Evolutionary conservation across 1,139 yeast species (phyloP).

Genomic region (Yamadazyma atmosphaerica): DNA sequence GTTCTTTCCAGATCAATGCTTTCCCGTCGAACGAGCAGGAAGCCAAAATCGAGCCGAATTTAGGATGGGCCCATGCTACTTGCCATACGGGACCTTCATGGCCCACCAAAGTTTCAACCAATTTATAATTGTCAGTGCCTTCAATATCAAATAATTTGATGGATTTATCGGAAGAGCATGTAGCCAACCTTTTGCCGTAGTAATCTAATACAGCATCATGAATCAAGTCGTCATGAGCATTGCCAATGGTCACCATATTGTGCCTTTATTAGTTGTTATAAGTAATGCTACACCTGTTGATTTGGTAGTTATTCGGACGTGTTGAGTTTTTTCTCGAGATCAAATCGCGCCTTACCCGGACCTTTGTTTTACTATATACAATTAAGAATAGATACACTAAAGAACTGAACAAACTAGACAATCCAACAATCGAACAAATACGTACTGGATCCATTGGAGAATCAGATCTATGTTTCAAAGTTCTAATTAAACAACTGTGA

Average conservation of each 20-base stretch:
- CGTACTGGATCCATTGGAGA: too few relatives aligned
- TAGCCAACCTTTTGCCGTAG: conserved; percentile 92
- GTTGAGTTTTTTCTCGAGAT: conserved; percentile 5
- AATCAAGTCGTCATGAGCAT: conserved; percentile 85
- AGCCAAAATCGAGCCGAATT: conserved; percentile 92
- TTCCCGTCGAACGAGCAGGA: conserved; percentile 95
- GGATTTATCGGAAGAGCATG: conserved; percentile 93
- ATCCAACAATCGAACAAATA: too few relatives aligned
- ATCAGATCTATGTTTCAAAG: too few relatives aligned
- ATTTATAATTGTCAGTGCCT: conserved; percentile 71
- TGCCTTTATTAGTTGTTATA: conserved; percentile 1
- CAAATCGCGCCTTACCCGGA: conserved; percentile 3
- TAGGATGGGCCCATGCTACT: conserved; percentile 98
- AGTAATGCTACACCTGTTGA: background rate
- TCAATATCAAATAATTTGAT: conserved; percentile 91
- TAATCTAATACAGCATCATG: conserved; percentile 97
- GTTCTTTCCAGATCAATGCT: conserved; percentile 91
- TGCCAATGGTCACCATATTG: conserved; percentile 68
- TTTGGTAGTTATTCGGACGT: conserved; percentile 6
- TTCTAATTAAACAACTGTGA: too few relatives aligned
- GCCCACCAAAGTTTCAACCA: conserved; percentile 78
- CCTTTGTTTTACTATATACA: too few relatives aligned
- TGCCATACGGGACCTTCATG: conserved; percentile 99
- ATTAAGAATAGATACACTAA: too few relatives aligned
- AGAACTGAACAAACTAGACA: too few relatives aligned